Conservation (phyloP, 23 red algal genomes). For the Porphyridium purpureum region DNA sequence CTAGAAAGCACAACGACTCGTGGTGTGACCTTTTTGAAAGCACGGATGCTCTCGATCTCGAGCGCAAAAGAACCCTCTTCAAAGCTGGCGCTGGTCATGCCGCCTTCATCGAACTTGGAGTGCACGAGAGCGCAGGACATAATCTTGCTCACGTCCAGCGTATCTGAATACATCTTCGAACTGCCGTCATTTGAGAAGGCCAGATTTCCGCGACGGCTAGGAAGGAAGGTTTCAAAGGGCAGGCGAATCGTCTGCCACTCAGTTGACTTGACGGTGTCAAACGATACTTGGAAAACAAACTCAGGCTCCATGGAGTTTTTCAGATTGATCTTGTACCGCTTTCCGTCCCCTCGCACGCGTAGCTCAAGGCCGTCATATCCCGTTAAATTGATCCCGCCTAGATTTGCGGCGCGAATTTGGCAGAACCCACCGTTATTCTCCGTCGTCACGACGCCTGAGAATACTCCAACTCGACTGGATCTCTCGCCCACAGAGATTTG, state of each 20-base stretch:
- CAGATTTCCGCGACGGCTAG: conserved; percentile 3
- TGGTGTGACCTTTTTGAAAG: conserved; percentile 13
- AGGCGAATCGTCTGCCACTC: conserved; percentile 10
- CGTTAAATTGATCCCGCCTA: conserved; percentile 3
- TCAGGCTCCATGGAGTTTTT: conserved; percentile 12
- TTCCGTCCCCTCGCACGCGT: conserved; percentile 23
- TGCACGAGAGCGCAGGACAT: background rate
- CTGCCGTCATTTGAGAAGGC: conserved; percentile 6
- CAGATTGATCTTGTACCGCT: conserved; percentile 23
- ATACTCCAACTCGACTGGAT: background rate
- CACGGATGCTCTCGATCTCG: conserved; percentile 8
- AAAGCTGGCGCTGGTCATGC: conserved; percentile 4
- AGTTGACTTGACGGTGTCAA: conserved; percentile 5
- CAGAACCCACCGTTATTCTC: conserved; percentile 11
- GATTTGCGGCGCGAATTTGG: background rate
- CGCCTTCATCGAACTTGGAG: conserved; percentile 29
- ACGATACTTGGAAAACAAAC: conserved; percentile 18
- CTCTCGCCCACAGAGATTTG: background rate
- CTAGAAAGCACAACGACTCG: conserved; percentile 17
- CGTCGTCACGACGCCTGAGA: conserved; percentile 8
- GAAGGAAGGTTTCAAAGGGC: conserved; percentile 27
- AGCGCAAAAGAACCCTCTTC: conserved; percentile 13
- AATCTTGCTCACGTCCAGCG: conserved; percentile 7
- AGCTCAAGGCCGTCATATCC: conserved; percentile 25
- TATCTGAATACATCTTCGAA: conserved; percentile 1